Evolutionary conservation across 2,329 filamentous ascomycete species (phyloP), one percentile per base, ranked within the genome.

Genomic region (Trichoderma lentiforme): DNA sequence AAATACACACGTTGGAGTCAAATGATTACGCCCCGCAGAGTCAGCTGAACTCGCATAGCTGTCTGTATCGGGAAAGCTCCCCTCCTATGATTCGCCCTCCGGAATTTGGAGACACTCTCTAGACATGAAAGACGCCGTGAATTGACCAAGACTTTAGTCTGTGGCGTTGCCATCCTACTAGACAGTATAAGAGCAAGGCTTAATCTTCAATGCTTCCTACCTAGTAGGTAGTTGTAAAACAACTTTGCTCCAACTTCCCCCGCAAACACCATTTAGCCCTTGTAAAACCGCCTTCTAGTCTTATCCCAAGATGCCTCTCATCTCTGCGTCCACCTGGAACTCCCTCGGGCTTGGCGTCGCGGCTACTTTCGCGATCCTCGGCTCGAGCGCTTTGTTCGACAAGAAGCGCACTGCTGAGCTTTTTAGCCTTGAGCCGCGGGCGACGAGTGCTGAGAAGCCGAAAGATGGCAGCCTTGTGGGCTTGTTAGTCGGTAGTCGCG

Each of bases 331-430:
- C 3, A 74, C 75, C 5, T 76, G 74, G 74, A 75, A 73, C 60
- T 43, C 71, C 0, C 72, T 76, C 12, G 75, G 75, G 4, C 66
- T 76, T 3, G 73, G 74, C n/a, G 74, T 76, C 4, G 75, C 74
- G 7, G 62, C 57, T 14, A 63, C 70, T 14, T 76, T 73, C 70
- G 56, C 71, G 6, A n/a, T 74, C 3, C 74, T 76, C 3, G 73
- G 74, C 53, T 56, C 72, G 3, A 21, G 72, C 53, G 71, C 66
- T 34, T 67, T 74, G 36, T 18, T 73, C 21, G 61, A 69, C 4
- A 73, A 72, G 9, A 53, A 47, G 7, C 61, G 57, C 14, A 68
- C 74, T 6, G 74, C 72, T n/a, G 63, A 73, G 15, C 26, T 76
- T 1, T 76, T 74, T 21, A 72, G 74, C 18, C 56, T 76, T 66